These are phyloP conservation scores for Carex littledalei DNA, from an alignment of 176 grass and related monocot species.

Conservation along the genomic window DNA sequence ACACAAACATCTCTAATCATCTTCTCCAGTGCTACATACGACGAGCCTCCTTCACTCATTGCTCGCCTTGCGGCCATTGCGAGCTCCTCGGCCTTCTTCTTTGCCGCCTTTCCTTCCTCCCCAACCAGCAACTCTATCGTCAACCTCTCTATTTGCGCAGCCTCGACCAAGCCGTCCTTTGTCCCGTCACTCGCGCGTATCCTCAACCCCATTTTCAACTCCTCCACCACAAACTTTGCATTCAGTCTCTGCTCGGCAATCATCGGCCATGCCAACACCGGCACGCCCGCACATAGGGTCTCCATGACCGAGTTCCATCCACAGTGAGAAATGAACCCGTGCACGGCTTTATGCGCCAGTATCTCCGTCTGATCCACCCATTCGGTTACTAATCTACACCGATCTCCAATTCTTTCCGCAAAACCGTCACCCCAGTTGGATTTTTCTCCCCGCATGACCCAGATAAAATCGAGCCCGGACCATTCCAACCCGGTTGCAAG, in stretches of 20 bases:
- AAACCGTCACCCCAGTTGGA: slow-evolving; percentile 22
- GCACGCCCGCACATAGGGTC: slow-evolving; percentile 28
- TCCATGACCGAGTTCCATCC: slow-evolving; percentile 59
- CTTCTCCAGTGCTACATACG: not conserved
- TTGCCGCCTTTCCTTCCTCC: slow-evolving; percentile 14
- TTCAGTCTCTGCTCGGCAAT: slow-evolving; percentile 45
- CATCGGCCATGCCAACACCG: slow-evolving; percentile 54
- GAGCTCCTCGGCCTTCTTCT: slow-evolving; percentile 10
- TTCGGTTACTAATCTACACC: slow-evolving; percentile 19
- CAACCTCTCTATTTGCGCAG: slow-evolving; percentile 13
- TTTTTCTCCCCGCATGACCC: slow-evolving; percentile 31
- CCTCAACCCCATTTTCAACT: slow-evolving; percentile 28
- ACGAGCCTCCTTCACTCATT: slow-evolving; percentile 32
- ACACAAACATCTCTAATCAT: slow-evolving; percentile 23
- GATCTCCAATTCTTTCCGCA: slow-evolving; percentile 8
- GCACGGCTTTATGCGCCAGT: slow-evolving; percentile 10
- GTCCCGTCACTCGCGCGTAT: slow-evolving; percentile 30
- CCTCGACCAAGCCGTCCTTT: not conserved
- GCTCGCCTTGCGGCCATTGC: not conserved
- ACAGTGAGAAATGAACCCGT: slow-evolving; percentile 38
- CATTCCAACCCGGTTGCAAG: slow-evolving; percentile 30
- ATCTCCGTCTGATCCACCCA: slow-evolving; percentile 37
- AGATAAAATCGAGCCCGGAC: slow-evolving; percentile 39
- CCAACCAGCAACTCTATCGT: slow-evolving; percentile 26
- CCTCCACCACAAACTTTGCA: slow-evolving; percentile 36